A percentile compares a stretch with the other conserved stretches of the same genome.
These are phyloP conservation scores for Fusarium sp. DNA, from an alignment of 2,329 filamentous ascomycete genomes.

Conservation along the genomic window DNA sequence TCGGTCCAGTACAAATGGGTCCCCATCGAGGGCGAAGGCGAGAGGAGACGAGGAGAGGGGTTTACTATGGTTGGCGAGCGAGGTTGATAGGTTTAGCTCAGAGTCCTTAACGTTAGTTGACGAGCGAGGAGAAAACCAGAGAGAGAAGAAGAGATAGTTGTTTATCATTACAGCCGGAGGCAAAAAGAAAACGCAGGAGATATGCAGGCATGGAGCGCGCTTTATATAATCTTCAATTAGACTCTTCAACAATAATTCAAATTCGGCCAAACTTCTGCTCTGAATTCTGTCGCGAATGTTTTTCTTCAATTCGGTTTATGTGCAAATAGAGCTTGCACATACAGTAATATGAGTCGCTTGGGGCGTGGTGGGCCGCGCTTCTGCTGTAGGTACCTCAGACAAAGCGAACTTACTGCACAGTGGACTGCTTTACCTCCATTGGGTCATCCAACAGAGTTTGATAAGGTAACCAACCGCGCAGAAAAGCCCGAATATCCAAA, in stretches of 20 bases:
- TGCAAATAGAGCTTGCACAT: slow-evolving; percentile 9
- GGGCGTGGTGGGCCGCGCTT: slow-evolving; percentile 17
- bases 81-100: too few relatives aligned
- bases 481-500: not conserved
- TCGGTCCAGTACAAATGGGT: slow-evolving; percentile 12
- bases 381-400: slow-evolving; percentile 5
- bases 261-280: too few relatives aligned
- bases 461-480: not conserved
- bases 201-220: too few relatives aligned
- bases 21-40: slow-evolving; percentile 32
- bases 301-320: too few relatives aligned
- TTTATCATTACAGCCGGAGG: not conserved
- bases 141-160: too few relatives aligned
- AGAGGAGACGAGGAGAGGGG: too few relatives aligned
- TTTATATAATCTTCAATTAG: too few relatives aligned
- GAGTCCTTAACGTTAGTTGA: slow-evolving; percentile 5
- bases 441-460: not conserved
- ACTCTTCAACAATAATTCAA: too few relatives aligned
- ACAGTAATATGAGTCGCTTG: slow-evolving; percentile 16
- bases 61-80: too few relatives aligned
- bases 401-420: slow-evolving; percentile 17
- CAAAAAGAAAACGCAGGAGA: not conserved
- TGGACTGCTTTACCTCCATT: not conserved
- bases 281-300: too few relatives aligned
- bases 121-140: slow-evolving; percentile 24